Base-by-base conservation (phyloP, 2,329 filamentous ascomycete species). In the Fusarium citri region DNA sequence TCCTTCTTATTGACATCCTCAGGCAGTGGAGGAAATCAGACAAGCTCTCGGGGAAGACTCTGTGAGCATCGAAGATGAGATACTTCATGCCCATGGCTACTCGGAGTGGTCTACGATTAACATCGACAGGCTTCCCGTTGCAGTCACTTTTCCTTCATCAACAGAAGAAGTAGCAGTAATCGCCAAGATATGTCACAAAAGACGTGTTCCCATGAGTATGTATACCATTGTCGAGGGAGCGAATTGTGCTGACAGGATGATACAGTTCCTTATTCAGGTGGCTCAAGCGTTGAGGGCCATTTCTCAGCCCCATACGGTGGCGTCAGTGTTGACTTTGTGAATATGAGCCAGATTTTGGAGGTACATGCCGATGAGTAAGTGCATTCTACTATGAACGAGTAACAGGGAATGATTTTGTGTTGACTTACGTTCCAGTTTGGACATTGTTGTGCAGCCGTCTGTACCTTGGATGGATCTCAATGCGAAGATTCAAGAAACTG, bases 401-500 rank as follows among this genome's bases (percentile, higher is more conserved):
- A 2, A 37, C 11, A 18, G 16, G 8, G 1, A 5, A 8, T 4
- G 1, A 16, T 2, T 5, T 3, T 8, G 15, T 15, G 2, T 6
- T 14, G 6, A 16, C 2, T 31, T 2, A 11, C n/a, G 2, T 16
- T 12, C 0, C 1, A 63, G 60, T 77, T 93, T 97, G 91, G 94
- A 98, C 72, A 86, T 97, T 43, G 92, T 97, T 4, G 94, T 97
- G 4, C 94, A 98, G 78, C 94, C 94, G 2, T 92, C 92, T 7
- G 90, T 98, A 8, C 91, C 92, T 11, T 98, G 94, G 94, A 94
- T 97, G 87, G 89, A 92, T 50, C 82, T 98, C 58, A 98, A 98
- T 74, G 88, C 91, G 69, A 82, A 88, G 73, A 78, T 90, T 43
- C 88, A 91, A 78, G 85, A 88, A 28, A 90, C 88, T 2, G 93